These are phyloP conservation scores for Kurtzmaniella quercitrusa DNA, from an alignment of 1,139 yeast species.

Conservation along the genomic window DNA sequence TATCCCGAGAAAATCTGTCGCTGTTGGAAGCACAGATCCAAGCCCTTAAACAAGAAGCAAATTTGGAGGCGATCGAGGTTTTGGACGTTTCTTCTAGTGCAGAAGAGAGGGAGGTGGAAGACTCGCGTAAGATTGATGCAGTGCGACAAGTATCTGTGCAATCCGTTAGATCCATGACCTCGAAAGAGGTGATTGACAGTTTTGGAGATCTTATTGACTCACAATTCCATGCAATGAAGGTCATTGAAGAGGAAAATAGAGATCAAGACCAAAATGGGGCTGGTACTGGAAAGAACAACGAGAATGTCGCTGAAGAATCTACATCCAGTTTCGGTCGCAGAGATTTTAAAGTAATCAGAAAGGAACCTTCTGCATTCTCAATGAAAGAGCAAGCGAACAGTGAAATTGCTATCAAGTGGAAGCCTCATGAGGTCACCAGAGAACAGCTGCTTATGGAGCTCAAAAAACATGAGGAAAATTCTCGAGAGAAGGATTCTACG, in stretches of 20 bases:
- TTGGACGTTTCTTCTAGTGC: slow-evolving; percentile 7
- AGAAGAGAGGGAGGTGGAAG: not conserved
- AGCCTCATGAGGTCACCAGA: not conserved
- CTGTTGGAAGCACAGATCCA: slow-evolving; percentile 19
- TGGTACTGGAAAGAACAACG: not conserved
- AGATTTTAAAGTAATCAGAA: not conserved
- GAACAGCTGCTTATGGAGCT: not conserved
- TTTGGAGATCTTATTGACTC: slow-evolving; percentile 27
- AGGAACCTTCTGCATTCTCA: not conserved
- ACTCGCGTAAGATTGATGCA: not conserved
- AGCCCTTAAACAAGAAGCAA: slow-evolving; percentile 16
- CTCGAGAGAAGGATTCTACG: not conserved
- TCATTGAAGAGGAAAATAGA: not conserved
- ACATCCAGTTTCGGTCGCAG: too few species aligned
- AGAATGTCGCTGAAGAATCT: too few species aligned
- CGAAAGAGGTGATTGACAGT: slow-evolving; percentile 27
- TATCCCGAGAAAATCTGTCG: slow-evolving; percentile 20
- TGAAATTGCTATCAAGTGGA: slow-evolving; percentile 1
- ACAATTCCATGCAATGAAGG: slow-evolving; percentile 9
- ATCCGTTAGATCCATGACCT: slow-evolving; percentile 22
- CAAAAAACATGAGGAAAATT: not conserved
- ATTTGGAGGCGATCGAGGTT: slow-evolving; percentile 14
- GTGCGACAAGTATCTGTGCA: slow-evolving; percentile 16
- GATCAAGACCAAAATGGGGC: not conserved
- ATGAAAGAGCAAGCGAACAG: not conserved